These are phyloP conservation scores for Stephania cephalantha DNA, from an alignment of 164 flowering plant genomes.

Conservation along the genomic window DNA sequence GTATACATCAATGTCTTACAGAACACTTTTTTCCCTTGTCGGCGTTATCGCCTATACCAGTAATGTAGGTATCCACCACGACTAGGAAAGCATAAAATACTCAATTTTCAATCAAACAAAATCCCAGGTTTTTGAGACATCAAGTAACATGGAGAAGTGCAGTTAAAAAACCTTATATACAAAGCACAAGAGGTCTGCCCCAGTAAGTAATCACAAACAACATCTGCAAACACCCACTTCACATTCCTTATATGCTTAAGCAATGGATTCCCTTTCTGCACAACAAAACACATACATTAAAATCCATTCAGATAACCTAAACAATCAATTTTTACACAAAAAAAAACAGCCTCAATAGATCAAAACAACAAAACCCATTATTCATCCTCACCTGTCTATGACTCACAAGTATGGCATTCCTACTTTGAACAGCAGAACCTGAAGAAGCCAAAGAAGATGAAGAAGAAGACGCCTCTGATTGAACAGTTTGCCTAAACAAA, in stretches of 20 bases:
- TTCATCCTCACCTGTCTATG: slow-evolving; percentile 64
- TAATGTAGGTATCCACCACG: neutral
- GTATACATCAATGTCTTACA: neutral
- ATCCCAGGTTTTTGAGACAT: too few relatives aligned
- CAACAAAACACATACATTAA: slow-evolving; percentile 1
- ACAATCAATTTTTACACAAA: neutral
- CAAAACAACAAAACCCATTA: neutral
- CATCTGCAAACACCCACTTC: slow-evolving; percentile 80
- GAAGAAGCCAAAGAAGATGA: slow-evolving; percentile 21
- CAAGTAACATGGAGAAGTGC: neutral
- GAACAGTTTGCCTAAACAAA: slow-evolving; percentile 30
- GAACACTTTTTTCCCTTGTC: neutral
- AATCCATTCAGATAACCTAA: neutral
- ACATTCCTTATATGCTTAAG: slow-evolving; percentile 92
- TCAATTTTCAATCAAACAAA: too few relatives aligned
- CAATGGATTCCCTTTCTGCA: slow-evolving; percentile 95
- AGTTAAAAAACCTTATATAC: slow-evolving; percentile 63
- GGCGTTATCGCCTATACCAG: neutral
- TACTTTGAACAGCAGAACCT: slow-evolving; percentile 28
- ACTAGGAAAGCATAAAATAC: neutral
- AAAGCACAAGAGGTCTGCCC: slow-evolving; percentile 86
- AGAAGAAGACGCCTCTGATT: slow-evolving; percentile 22
- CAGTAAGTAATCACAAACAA: slow-evolving; percentile 73
- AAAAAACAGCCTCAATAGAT: neutral
- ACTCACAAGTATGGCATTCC: slow-evolving; percentile 88